Evolutionary conservation across 805 yeast species (phyloP), one percentile per base, ranked within the genome.

Genomic region (Candida ponderosae): DNA sequence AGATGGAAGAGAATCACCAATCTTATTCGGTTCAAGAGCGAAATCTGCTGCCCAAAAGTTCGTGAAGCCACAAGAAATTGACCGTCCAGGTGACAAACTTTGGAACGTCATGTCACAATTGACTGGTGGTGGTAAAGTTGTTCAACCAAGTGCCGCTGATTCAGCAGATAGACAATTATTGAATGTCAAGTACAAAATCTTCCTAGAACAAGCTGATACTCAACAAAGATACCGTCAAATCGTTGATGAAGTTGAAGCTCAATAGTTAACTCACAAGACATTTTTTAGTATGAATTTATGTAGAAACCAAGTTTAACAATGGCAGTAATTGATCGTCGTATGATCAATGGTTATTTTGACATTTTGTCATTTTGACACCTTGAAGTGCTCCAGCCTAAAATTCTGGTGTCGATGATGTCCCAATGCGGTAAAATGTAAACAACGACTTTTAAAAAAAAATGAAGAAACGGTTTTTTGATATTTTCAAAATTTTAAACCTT

Each of bases 61-160:
- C 32, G 55, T 50, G 23, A 30, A 33, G 21, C 21, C 36, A 31
- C 40, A 36, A 30, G 38, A 34, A 33, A 36, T 19, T 20, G 44
- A 16, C 29, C 36, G 18, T 33, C 51, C 27, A 50, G 85, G 85
- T 26, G 79, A 77, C 44, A 71, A 68, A 38, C 66, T 93, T 40
- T 90, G 97, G 97, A 74, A 77, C 28, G 78, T 82, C 29, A 93
- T 93, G 98, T 73, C 74, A 46, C 70, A 72, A 42, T 70, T 89
- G 66, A 81, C 95, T 2, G 90, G 95, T 7, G 76, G 81, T 18
- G 97, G 96, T 32, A 70, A 71, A 46, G 87, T 80, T 11, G 82
- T 93, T 29, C 60, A 66, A 44, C 97, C 98, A 4, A 61, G 76
- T 18, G 58, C 72, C 4, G 62, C 54, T 15, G 60, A 62, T 32